Conservation (phyloP, 768 basidiomycete species). For the Suillus decipiens region DNA sequence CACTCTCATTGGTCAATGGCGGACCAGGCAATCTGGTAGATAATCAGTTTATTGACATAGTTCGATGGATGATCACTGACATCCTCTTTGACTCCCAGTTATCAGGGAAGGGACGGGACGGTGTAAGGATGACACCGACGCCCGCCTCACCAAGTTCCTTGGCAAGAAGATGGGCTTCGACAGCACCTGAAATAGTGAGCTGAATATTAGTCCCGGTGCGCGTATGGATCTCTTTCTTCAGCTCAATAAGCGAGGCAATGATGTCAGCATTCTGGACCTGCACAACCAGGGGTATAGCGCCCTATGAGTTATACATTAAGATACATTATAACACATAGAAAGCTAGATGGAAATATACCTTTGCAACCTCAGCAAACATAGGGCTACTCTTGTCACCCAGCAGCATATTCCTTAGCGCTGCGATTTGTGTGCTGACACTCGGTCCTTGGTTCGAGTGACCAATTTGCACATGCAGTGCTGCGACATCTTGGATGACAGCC, state of each 20-base stretch:
- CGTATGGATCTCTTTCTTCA: conserved; percentile 66
- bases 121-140: conserved; percentile 70
- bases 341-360: conserved; percentile 35
- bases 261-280: conserved; percentile 77
- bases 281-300: conserved; percentile 72
- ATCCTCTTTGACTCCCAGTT: conserved; percentile 61
- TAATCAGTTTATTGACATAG: conserved; percentile 11
- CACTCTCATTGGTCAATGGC: conserved; percentile 43
- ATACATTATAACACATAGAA: not conserved
- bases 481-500: conserved; percentile 61
- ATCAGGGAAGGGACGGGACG: conserved; percentile 69
- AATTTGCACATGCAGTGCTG: conserved; percentile 64
- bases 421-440: conserved; percentile 83
- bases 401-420: conserved; percentile 66
- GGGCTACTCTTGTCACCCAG: conserved; percentile 31
- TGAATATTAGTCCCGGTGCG: conserved; percentile 44
- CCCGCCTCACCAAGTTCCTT: conserved; percentile 65
- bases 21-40: conserved; percentile 31
- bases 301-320: conserved; percentile 38
- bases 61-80: conserved; percentile 17
- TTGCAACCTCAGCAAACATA: conserved; percentile 43
- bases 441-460: conserved; percentile 41
- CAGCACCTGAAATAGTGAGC: conserved; percentile 65
- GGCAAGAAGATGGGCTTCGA: conserved; percentile 74
- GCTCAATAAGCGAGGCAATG: conserved; percentile 71